Evolutionary conservation across 2,329 filamentous ascomycete genomes (phyloP), one percentile per base, ranked within the genome.

Genomic region (Penicillium hesseltinei): DNA sequence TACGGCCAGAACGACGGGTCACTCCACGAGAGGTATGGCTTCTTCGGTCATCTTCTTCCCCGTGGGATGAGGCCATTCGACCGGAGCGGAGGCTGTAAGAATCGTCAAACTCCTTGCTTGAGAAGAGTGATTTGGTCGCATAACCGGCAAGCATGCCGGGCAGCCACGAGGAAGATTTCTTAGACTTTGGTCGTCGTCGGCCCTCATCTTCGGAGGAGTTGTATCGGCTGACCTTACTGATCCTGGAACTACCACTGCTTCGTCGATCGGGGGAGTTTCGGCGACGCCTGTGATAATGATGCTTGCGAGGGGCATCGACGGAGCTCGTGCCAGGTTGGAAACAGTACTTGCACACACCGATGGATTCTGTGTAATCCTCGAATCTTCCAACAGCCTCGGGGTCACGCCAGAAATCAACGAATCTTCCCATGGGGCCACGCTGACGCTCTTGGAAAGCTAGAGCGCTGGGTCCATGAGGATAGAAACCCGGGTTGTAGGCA

Each of bases 321-420:
- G 82, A 79, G 4, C 77, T 80, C 17, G 81, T 82, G 9, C 80
- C 78, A 7, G 85, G 84, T 58, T 87, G 84, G 65, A 88, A 88
- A 69, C 85, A 88, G 63, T 85, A 77, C 61, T 81, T 84, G 73
- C 85, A 88, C 2, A 88, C 82, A 23, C 85, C 85, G 63, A 87
- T 87, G 58, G 83, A 82, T 71, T 88, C 84, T 1, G 85, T 87
- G 65, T 88, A 88, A 67, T 87, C 84, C 70, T 88, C 85, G 75
- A 86, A 88, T 67, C 82, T 82, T 19, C 80, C 81, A 0, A 88
- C 84, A n/a, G 84, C 85, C 60, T 88, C 84, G 1, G 84, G 80
- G 60, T 84, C 85, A 67, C 80, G 84, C 82, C 82, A 87, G 77
- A 81, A 88, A 65, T 84, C 82, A 39, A 84, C 77, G 31, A 86